Evolutionary conservation across 768 basidiomycete genomes (phyloP).

Genomic region (Lactarius pseudohatsudake): DNA sequence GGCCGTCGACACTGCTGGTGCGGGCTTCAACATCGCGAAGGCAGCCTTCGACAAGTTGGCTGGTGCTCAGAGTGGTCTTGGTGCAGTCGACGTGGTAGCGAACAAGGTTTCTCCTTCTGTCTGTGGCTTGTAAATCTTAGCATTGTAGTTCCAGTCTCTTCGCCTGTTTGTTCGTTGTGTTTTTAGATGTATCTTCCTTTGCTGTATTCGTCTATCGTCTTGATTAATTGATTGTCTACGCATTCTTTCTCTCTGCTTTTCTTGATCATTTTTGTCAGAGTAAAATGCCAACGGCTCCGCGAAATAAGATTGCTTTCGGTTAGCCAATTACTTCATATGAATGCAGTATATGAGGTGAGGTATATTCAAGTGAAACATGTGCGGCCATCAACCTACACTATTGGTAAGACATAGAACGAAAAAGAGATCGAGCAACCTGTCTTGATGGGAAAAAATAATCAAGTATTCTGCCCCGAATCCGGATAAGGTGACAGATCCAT

Average conservation of each 20-base stretch:
- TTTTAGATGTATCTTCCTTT: not conserved
- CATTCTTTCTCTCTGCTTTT: not conserved
- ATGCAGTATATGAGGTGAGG: not conserved
- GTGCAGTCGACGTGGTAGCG: slow-evolving; percentile 33
- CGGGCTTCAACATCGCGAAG: slow-evolving; percentile 41
- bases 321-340: too few relatives aligned
- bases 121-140: slow-evolving; percentile 29
- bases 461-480: slow-evolving; percentile 29
- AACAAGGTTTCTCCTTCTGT: slow-evolving; percentile 32
- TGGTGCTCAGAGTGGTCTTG: slow-evolving; percentile 30
- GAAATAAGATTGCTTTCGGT: not conserved
- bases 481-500: slow-evolving; percentile 45
- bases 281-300: not conserved
- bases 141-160: too few relatives aligned
- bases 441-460: not conserved
- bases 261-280: not conserved
- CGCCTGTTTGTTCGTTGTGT: not conserved
- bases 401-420: not conserved
- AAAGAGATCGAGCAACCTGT: not conserved
- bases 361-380: not conserved
- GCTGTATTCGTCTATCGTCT: not conserved
- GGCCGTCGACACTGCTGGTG: slow-evolving; percentile 50
- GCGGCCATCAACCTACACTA: slow-evolving; percentile 9
- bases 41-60: slow-evolving; percentile 37
- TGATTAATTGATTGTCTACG: not conserved